Evolutionary conservation across 371 early-diverging fungal species (phyloP), one percentile per base, ranked within the genome.

Genomic region (Mortierella sp.): DNA sequence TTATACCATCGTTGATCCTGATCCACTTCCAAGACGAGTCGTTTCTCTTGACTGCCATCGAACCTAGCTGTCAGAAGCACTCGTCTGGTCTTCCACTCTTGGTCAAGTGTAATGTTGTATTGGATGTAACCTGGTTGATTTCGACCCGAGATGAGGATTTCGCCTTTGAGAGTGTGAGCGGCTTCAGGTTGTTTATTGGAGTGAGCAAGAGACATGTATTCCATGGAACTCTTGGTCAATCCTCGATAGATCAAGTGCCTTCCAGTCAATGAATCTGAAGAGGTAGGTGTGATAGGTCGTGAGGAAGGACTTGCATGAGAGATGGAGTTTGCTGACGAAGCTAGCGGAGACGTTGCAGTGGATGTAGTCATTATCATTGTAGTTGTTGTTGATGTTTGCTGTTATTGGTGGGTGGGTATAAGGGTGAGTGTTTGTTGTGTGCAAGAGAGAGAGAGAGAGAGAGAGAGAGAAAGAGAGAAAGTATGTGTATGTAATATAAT

Each of bases 1-100:
- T 69, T 75, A 62, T 66, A 75, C 75, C 75, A 75, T 19, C 75
- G 69, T 47, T 66, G 75, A 43, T 66, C 70, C 17, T 65, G 69
- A 49, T 69, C 70, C 4, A 75, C 75, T 29, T 75, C 75, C 22
- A 75, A 51, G 0, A 61, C 49, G 15, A 75, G 51, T 49, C 61
- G 66, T 32, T 70, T 69, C 47, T 75, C 75, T n/a, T 53, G 64
- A n/a, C 70, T 55, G 2, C 66, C 62, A 22, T 67, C 64, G 26
- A 75, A 69, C 61, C 47, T 49, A 32, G 75, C 60, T 31, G 75
- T 61, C 37, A 75, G 61, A 5, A 65, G 19, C 23, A 75, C 75
- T 45, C 75, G 54, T 15, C 75, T 58, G 32, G 75, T 75, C 75
- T 70, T 69, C 75, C 75, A 75, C 2, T 70, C 66, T 53, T 62